Evolutionary conservation across 2,329 filamentous ascomycete genomes (phyloP).

Genomic region (Biscogniauxia mediterranea): DNA sequence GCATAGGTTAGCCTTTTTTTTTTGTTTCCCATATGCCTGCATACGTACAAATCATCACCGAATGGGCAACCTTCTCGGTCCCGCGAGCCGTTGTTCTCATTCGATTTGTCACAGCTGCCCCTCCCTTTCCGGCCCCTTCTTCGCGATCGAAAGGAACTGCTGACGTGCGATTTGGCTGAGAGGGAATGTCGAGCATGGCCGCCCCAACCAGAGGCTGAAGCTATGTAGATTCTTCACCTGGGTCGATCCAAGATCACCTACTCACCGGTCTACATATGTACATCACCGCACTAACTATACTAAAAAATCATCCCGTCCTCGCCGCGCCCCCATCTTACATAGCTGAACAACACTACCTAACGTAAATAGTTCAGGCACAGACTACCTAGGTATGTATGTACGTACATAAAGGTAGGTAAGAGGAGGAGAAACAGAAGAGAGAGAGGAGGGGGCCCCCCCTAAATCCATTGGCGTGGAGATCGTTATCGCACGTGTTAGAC

Average conservation of each 20-base stretch:
- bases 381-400: no score
- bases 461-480: constrained; percentile 8
- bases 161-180: background rate
- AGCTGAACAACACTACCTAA: background rate
- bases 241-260: background rate
- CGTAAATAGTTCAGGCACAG: constrained; percentile 7
- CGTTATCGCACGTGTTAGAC: constrained; percentile 15
- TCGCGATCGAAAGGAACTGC: background rate
- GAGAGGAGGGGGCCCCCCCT: background rate
- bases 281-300: background rate
- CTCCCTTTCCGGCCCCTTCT: background rate
- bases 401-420: background rate
- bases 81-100: background rate
- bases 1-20: background rate
- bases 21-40: background rate
- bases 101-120: background rate
- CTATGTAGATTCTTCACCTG: background rate
- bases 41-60: background rate
- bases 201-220: background rate
- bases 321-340: background rate
- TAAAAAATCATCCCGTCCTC: background rate
- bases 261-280: background rate
- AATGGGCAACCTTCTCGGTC: background rate
- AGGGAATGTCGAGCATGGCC: background rate
- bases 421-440: background rate